Conservation (phyloP, 805 yeast species). For the Starmerella bombicola region DNA sequence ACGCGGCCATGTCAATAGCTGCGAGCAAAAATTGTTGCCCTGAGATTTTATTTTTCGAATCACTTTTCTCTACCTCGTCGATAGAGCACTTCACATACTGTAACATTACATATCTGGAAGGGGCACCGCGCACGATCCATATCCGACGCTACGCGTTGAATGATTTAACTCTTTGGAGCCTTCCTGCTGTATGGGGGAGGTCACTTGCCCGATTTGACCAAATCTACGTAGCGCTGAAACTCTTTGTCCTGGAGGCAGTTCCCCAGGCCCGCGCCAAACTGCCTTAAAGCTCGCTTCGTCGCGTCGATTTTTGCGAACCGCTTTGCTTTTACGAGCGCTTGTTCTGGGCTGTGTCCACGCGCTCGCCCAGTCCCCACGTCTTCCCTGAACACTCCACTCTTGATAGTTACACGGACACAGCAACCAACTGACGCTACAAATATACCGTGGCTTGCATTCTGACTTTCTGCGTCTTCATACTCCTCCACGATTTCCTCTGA, state of each 20-base stretch:
- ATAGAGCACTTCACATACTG: too few species aligned
- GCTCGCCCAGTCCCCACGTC: constrained; percentile 68
- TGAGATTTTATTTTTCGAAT: too few species aligned
- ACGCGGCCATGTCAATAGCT: too few species aligned
- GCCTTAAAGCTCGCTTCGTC: constrained; percentile 60
- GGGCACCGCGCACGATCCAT: too few species aligned
- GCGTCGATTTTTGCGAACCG: constrained; percentile 65
- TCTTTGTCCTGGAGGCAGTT: constrained; percentile 30
- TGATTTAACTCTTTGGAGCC: too few species aligned
- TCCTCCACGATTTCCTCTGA: not conserved
- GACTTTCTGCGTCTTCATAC: not conserved
- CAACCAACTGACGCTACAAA: not conserved
- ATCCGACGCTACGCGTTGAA: too few species aligned
- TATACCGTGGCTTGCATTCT: not conserved
- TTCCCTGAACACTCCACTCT: constrained; percentile 73
- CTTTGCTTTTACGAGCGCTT: constrained; percentile 68
- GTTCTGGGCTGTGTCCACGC: constrained; percentile 39
- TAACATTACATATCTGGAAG: too few species aligned
- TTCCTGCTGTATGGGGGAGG: too few species aligned
- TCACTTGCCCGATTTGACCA: too few species aligned
- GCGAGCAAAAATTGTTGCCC: too few species aligned
- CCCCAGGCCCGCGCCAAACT: constrained; percentile 68
- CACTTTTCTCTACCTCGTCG: too few species aligned
- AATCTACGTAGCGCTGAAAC: too few species aligned
- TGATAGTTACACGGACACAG: constrained; percentile 52